Evolutionary conservation across 306 rosid genomes (phyloP).

Genomic region (Cicer chorassanicum): DNA sequence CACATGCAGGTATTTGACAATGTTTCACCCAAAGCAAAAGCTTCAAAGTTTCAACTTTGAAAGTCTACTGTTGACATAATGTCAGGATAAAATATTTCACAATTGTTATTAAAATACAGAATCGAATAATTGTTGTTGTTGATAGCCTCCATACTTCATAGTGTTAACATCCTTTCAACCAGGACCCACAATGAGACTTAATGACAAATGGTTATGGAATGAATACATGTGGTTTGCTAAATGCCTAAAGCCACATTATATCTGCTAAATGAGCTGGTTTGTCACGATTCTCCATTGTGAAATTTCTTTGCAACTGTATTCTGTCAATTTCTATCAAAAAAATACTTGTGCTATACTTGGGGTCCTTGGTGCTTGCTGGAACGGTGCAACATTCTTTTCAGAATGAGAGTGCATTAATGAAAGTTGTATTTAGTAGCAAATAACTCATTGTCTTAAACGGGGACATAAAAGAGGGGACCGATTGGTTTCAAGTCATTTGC

Average conservation of each 20-base stretch:
- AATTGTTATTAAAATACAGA: constrained; percentile 28
- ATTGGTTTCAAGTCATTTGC: constrained; percentile 69
- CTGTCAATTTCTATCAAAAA: constrained; percentile 40
- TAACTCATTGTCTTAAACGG: constrained; percentile 59
- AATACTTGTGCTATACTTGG: constrained; percentile 33
- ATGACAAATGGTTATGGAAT: constrained; percentile 35
- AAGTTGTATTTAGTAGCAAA: constrained; percentile 63
- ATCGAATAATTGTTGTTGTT: constrained; percentile 36
- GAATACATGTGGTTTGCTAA: constrained; percentile 47
- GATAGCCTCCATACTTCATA: background rate
- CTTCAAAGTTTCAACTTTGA: constrained; percentile 28
- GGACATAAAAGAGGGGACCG: constrained; percentile 85
- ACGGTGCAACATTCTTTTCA: constrained; percentile 69
- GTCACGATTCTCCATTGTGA: constrained; percentile 38
- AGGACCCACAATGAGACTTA: constrained; percentile 41
- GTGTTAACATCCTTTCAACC: constrained; percentile 36
- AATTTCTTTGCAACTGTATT: constrained; percentile 36
- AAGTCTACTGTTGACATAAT: constrained; percentile 2
- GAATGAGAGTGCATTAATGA: constrained; percentile 65
- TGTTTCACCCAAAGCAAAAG: background rate
- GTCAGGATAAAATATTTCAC: background rate
- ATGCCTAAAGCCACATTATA: constrained; percentile 41
- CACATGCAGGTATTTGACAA: background rate
- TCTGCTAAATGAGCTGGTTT: constrained; percentile 47
- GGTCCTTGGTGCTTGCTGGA: constrained; percentile 50